Evolutionary conservation across 2,329 filamentous ascomycete genomes (phyloP).

Genomic region (Fusarium brevicatenulatum): DNA sequence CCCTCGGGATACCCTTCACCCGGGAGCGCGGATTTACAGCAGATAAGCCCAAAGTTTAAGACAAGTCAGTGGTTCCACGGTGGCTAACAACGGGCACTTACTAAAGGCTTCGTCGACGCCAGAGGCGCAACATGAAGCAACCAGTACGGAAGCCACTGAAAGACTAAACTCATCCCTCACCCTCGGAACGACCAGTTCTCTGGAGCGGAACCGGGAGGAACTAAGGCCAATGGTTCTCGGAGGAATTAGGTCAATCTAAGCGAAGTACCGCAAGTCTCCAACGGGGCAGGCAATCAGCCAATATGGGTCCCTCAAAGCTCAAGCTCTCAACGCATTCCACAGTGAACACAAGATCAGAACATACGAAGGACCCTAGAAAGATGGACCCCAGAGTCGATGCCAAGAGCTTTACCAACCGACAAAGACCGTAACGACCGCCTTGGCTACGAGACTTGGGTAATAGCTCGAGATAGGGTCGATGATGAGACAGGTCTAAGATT

Average conservation of each 20-base stretch:
- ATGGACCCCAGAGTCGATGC: conserved; percentile 7
- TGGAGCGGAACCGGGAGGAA: neutral
- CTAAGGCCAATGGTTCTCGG: conserved; percentile 7
- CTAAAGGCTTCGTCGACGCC: conserved; percentile 5
- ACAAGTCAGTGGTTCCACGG: neutral
- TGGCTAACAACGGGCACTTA: conserved; percentile 12
- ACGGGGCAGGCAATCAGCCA: conserved; percentile 1
- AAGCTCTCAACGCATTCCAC: conserved; percentile 29
- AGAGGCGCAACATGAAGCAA: conserved; percentile 34
- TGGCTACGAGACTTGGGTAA: conserved; percentile 3
- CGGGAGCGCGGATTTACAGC: conserved; percentile 19
- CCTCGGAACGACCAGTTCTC: neutral
- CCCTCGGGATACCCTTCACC: conserved; percentile 17
- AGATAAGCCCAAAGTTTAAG: conserved; percentile 13
- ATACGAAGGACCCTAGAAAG: neutral
- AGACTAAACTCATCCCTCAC: conserved; percentile 7
- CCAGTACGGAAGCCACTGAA: conserved; percentile 24
- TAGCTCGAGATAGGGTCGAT: conserved; percentile 3
- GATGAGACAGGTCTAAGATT: conserved; percentile 9
- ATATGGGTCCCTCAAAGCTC: neutral
- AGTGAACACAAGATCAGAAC: conserved; percentile 17
- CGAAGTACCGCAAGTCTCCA: neutral
- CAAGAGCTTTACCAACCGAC: conserved; percentile 12
- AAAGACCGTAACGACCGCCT: neutral
- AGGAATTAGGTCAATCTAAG: neutral